A percentile compares a stretch with the other conserved stretches of the same genome.
Conservation (phyloP, 1,139 yeast genomes). For the Taphrina deformans region DNA sequence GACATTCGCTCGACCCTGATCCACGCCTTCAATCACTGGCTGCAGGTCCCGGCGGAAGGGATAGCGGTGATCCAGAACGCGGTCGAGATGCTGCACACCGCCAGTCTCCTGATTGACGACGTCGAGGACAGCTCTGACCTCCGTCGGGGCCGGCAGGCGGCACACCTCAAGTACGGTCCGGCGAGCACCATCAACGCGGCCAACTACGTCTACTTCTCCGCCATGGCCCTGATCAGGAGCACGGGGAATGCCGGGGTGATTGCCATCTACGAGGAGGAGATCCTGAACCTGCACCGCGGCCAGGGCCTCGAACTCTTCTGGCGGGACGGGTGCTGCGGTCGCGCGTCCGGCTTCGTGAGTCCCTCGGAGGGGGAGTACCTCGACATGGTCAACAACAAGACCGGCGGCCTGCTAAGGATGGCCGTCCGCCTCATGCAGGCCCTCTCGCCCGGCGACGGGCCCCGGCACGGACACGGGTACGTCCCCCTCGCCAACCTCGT, state of each 20-base stretch:
- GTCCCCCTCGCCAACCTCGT: slow-evolving; percentile 70
- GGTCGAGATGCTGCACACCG: slow-evolving; percentile 61
- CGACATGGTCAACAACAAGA: slow-evolving; percentile 80
- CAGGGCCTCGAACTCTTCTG: slow-evolving; percentile 87
- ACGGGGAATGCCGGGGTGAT: slow-evolving; percentile 9
- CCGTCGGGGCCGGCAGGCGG: slow-evolving; percentile 75
- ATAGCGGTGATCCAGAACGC: slow-evolving; percentile 50
- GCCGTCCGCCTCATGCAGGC: slow-evolving; percentile 64
- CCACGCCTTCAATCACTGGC: slow-evolving; percentile 53
- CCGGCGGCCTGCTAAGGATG: slow-evolving; percentile 82
- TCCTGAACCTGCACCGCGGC: slow-evolving; percentile 78
- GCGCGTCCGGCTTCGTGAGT: slow-evolving; percentile 47
- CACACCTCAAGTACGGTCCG: slow-evolving; percentile 72
- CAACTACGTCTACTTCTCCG: slow-evolving; percentile 75
- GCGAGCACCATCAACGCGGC: slow-evolving; percentile 82
- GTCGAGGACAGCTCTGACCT: slow-evolving; percentile 73
- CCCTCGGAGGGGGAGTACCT: slow-evolving; percentile 71
- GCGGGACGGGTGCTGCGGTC: slow-evolving; percentile 56
- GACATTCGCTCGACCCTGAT: slow-evolving; percentile 55
- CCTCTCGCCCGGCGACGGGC: slow-evolving; percentile 33
- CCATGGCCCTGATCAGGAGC: slow-evolving; percentile 46
- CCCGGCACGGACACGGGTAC: slow-evolving; percentile 40
- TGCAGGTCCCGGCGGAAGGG: slow-evolving; percentile 48
- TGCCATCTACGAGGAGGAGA: slow-evolving; percentile 54
- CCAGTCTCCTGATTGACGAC: slow-evolving; percentile 75